Percentiles rank a stretch among this genome's conserved stretches.
These are phyloP conservation scores for Fusarium sp. DNA, from an alignment of 2,329 filamentous ascomycete genomes.

Conservation along the genomic window DNA sequence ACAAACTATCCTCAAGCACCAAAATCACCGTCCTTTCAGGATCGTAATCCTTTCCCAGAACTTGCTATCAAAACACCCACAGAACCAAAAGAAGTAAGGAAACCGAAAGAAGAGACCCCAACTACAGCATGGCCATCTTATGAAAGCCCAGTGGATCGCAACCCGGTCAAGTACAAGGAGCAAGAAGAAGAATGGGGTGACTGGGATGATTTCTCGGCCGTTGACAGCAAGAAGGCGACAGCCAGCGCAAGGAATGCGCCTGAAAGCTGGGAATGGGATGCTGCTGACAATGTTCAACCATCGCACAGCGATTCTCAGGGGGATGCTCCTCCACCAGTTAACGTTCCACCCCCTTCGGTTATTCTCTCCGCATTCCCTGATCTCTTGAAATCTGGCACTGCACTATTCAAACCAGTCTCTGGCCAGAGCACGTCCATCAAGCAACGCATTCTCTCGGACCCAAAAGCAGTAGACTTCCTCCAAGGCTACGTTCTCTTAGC, in stretches of 20 bases:
- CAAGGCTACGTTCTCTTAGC: constrained; percentile 71
- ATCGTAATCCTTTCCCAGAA: constrained; percentile 64
- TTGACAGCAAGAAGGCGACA: constrained; percentile 32
- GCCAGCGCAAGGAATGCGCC: constrained; percentile 29
- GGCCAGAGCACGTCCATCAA: constrained; percentile 67
- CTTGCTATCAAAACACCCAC: constrained; percentile 59
- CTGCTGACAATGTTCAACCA: constrained; percentile 50
- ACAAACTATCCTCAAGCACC: constrained; percentile 58
- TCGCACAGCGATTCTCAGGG: constrained; percentile 32
- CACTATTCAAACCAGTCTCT: constrained; percentile 73
- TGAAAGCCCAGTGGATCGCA: constrained; percentile 35
- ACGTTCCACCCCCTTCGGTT: constrained; percentile 88
- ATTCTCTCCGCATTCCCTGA: constrained; percentile 80
- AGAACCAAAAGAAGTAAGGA: constrained; percentile 49
- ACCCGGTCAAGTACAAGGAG: constrained; percentile 26
- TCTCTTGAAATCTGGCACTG: constrained; percentile 73
- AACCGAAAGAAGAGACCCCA: constrained; percentile 53
- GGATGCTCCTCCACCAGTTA: constrained; percentile 75
- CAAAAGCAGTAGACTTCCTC: constrained; percentile 71
- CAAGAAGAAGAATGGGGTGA: constrained; percentile 62
- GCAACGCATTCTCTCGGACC: constrained; percentile 71
- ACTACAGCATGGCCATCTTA: constrained; percentile 60
- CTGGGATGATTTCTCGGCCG: constrained; percentile 59
- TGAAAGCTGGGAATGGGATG: constrained; percentile 63
- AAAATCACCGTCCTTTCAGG: constrained; percentile 64